These are phyloP conservation scores for Pyrenula massariospora DNA, from an alignment of 495 filamentous ascomycete genomes.

Conservation along the genomic window DNA sequence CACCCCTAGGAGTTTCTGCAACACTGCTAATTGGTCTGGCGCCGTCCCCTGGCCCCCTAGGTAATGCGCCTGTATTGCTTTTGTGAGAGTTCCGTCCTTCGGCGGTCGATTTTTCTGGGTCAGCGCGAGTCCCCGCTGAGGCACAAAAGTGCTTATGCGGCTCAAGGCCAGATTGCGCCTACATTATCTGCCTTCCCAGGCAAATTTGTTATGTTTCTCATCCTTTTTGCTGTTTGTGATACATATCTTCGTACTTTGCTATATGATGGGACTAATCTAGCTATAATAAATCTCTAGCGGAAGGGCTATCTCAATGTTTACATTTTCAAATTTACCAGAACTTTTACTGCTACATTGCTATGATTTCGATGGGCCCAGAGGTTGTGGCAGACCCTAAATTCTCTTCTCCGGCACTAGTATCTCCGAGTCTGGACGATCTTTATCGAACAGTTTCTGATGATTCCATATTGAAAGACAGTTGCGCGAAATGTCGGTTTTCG, in stretches of 20 bases:
- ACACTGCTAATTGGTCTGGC: neutral
- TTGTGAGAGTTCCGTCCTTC: neutral
- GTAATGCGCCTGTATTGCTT: neutral
- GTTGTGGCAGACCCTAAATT: neutral
- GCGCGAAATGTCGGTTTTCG: too few species aligned
- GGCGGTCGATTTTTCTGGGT: neutral
- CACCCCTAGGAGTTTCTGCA: neutral
- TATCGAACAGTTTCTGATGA: neutral
- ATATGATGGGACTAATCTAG: neutral
- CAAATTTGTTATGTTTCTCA: neutral
- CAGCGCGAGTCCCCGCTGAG: neutral
- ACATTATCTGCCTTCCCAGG: neutral
- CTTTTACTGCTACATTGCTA: neutral
- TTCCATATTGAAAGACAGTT: neutral
- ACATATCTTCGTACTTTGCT: neutral
- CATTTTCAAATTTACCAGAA: neutral
- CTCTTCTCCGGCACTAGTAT: neutral
- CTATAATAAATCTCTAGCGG: neutral
- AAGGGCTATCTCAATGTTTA: neutral
- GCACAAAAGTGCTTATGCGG: neutral
- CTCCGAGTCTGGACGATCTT: neutral
- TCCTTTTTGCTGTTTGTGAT: neutral
- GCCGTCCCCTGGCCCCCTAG: neutral
- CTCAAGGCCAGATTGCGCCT: neutral
- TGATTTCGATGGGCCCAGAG: neutral